Evolutionary conservation across 192 early-diverging fungal genomes (phyloP).

Genomic region (Geranomyces variabilis): DNA sequence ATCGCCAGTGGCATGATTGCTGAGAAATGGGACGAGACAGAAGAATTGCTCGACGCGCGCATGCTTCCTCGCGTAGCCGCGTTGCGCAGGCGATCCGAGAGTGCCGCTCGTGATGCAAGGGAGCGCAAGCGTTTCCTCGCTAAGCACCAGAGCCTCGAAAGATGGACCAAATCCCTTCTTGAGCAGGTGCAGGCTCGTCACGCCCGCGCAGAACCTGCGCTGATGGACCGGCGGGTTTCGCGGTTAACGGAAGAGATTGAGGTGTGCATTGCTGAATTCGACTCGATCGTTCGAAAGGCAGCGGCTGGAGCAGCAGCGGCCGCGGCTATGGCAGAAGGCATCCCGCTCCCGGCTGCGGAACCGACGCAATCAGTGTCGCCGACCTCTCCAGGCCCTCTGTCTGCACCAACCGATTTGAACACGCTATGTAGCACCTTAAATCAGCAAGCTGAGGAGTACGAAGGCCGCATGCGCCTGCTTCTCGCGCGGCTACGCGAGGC

Average conservation of each 20-base stretch:
- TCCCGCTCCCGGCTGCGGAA: conserved; percentile 15
- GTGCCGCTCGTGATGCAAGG: neutral
- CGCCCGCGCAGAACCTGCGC: neutral
- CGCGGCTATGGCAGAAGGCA: conserved; percentile 20
- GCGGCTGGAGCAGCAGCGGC: conserved; percentile 25
- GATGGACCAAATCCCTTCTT: neutral
- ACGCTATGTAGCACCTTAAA: conserved; percentile 4
- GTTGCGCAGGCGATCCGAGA: conserved; percentile 7
- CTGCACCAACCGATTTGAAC: conserved; percentile 18
- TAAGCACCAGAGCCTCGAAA: conserved; percentile 16
- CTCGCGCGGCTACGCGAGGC: conserved; percentile 8
- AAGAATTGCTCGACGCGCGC: conserved; percentile 21
- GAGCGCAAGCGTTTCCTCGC: conserved; percentile 24
- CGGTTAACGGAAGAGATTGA: conserved; percentile 20
- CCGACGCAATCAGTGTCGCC: neutral
- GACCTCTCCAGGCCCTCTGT: neutral
- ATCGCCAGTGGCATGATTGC: neutral
- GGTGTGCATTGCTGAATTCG: conserved; percentile 1
- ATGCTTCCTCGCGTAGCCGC: neutral
- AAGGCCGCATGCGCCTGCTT: neutral
- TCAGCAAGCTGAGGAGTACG: neutral
- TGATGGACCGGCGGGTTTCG: conserved; percentile 9
- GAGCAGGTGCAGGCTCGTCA: conserved; percentile 11
- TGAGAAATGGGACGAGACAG: conserved; percentile 4
- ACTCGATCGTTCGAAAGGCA: conserved; percentile 14